Evolutionary conservation across 495 filamentous ascomycete species (phyloP).

Genomic region (Trichoderma virens): DNA sequence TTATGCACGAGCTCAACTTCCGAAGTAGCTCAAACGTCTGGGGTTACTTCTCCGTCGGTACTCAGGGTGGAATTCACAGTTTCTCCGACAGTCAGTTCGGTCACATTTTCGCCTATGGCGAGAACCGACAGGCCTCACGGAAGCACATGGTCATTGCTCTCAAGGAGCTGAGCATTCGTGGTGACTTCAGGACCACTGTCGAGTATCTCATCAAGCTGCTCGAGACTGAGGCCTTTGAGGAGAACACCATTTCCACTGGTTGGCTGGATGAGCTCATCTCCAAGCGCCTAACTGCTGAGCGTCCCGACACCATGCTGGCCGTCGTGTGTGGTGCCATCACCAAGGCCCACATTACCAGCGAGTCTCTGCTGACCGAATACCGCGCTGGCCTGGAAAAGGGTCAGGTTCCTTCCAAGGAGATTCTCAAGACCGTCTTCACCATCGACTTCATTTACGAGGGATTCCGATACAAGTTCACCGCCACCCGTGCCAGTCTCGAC

Average conservation of each 20-base stretch:
- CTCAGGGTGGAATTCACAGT: constrained; percentile 92
- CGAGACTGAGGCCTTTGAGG: constrained; percentile 96
- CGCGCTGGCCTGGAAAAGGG: constrained; percentile 86
- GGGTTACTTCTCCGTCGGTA: constrained; percentile 99
- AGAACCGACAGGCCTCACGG: constrained; percentile 88
- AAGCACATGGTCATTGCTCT: constrained; percentile 99
- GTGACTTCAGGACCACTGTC: constrained; percentile 96
- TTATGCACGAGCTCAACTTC: constrained; percentile 99
- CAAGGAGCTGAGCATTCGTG: constrained; percentile 98
- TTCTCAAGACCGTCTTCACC: constrained; percentile 94
- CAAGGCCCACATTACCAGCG: constrained; percentile 89
- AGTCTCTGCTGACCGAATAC: constrained; percentile 81
- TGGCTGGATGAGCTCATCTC: constrained; percentile 99
- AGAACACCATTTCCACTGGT: constrained; percentile 97
- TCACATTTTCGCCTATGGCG: constrained; percentile 98
- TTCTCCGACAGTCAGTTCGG: constrained; percentile 99
- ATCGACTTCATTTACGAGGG: constrained; percentile 99
- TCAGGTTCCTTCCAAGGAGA: constrained; percentile 91
- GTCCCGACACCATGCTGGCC: constrained; percentile 84
- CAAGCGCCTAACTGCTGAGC: constrained; percentile 93
- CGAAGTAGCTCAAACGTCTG: constrained; percentile 96
- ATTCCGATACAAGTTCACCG: constrained; percentile 93
- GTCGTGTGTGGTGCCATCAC: constrained; percentile 91
- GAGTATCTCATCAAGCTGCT: constrained; percentile 99
- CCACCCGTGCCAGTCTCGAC: constrained; percentile 83